Conservation (phyloP, 2,329 filamentous ascomycete species). For the Penicillium carneum region DNA sequence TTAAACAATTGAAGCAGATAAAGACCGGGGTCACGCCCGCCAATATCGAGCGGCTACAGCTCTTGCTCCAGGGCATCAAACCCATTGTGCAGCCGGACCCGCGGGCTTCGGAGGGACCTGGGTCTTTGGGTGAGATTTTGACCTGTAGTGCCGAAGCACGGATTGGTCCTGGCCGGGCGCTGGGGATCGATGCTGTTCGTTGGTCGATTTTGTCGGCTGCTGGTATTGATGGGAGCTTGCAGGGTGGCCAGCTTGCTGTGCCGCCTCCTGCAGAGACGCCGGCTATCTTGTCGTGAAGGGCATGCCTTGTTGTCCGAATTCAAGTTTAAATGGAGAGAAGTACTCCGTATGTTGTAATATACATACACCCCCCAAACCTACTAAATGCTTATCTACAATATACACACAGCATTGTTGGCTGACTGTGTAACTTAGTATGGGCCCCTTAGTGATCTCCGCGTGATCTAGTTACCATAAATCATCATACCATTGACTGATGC, state of each 20-base stretch:
- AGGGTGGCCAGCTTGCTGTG: slow-evolving; percentile 27
- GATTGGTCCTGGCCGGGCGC: slow-evolving; percentile 54
- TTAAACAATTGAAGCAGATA: slow-evolving; percentile 42
- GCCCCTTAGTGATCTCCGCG: too few species aligned
- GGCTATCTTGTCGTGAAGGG: slow-evolving; percentile 8
- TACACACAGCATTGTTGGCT: too few species aligned
- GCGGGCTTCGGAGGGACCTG: slow-evolving; percentile 46
- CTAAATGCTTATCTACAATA: too few species aligned
- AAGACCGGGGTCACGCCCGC: slow-evolving; percentile 42
- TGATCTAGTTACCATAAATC: too few species aligned
- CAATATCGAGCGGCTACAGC: slow-evolving; percentile 47
- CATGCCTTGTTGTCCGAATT: background rate
- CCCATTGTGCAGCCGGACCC: slow-evolving; percentile 55
- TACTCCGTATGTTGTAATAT: too few species aligned
- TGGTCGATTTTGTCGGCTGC: slow-evolving; percentile 71
- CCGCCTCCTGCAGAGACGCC: slow-evolving; percentile 7
- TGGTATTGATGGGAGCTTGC: slow-evolving; percentile 59
- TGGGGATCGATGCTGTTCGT: slow-evolving; percentile 68
- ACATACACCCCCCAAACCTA: too few species aligned
- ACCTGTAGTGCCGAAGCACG: slow-evolving; percentile 63
- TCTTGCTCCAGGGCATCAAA: slow-evolving; percentile 50
- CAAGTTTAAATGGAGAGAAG: background rate
- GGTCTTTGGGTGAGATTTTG: slow-evolving; percentile 66
- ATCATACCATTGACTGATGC: too few species aligned
- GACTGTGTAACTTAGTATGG: too few species aligned